A percentile compares a stretch with the other conserved stretches of the same genome.
phyloP scores from a whole-genome alignment of 1,284 basidiomycete genomes.

The Boletus sp. region DNA sequence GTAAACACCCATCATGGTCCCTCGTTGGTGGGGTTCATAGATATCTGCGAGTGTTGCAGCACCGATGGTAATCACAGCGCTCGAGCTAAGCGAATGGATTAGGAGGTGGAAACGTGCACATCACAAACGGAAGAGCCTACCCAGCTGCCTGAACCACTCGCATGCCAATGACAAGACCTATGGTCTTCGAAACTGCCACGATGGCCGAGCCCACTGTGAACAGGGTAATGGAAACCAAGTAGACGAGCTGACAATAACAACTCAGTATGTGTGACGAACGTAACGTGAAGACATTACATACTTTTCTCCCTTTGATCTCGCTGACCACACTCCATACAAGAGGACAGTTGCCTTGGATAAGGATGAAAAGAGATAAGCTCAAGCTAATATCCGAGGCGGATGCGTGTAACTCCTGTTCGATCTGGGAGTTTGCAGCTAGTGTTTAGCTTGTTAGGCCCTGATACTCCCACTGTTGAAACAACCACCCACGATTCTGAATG shows the following conservation, averaged over 20 bases:
- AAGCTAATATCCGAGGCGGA: conserved; percentile 69
- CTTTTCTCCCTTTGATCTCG: conserved; percentile 81
- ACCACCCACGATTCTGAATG: conserved; percentile 64
- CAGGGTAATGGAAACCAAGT: conserved; percentile 59
- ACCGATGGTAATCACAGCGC: conserved; percentile 75
- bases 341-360: conserved; percentile 69
- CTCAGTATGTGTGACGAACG: background rate
- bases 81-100: conserved; percentile 47
- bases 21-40: conserved; percentile 76
- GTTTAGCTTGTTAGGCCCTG: conserved; percentile 5
- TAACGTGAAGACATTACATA: conserved; percentile 22
- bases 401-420: conserved; percentile 65
- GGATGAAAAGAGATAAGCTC: conserved; percentile 75
- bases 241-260: conserved; percentile 51
- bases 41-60: conserved; percentile 83
- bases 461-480: background rate
- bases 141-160: conserved; percentile 66
- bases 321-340: conserved; percentile 72
- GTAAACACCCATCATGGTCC: conserved; percentile 79
- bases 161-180: conserved; percentile 72
- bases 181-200: conserved; percentile 61
- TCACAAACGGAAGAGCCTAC: conserved; percentile 34
- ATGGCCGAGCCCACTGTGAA: conserved; percentile 65
- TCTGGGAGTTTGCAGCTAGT: conserved; percentile 66
- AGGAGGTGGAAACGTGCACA: background rate